Percentiles rank a stretch among this genome's conserved stretches.
Conservation (phyloP, 2,329 filamentous ascomycete genomes). For the Neofusicoccum cordaticola region DNA sequence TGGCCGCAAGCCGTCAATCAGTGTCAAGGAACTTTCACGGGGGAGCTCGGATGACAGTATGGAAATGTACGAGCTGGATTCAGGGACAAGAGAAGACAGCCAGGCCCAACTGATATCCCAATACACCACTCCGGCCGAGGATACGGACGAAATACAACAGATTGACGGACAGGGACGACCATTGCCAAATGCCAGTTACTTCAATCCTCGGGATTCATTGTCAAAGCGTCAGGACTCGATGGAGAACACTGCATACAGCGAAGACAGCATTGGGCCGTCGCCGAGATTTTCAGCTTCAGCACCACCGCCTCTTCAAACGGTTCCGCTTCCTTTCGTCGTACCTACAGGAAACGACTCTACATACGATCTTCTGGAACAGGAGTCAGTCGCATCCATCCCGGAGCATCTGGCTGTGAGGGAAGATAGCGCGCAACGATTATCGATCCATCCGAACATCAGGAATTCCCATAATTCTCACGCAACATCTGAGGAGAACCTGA, state of each 20-base stretch:
- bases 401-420: conserved; percentile 1
- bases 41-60: conserved; percentile 46
- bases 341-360: conserved; percentile 1
- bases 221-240: neutral
- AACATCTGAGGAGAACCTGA: conserved; percentile 14
- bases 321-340: conserved; percentile 7
- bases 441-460: neutral
- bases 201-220: neutral
- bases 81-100: conserved; percentile 26
- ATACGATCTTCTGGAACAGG: conserved; percentile 2
- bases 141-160: conserved; percentile 37
- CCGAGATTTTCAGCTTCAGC: neutral
- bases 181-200: conserved; percentile 14
- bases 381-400: conserved; percentile 4
- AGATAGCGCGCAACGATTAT: neutral
- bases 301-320: neutral
- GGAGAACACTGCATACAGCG: neutral
- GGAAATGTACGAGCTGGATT: conserved; percentile 54
- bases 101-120: conserved; percentile 40
- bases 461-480: neutral
- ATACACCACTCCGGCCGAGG: neutral
- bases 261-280: neutral
- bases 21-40: conserved; percentile 30
- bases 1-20: conserved; percentile 33
- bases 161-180: conserved; percentile 33